Evolutionary conservation across 192 early-diverging fungal species (phyloP).

Genomic region (Thamnidium elegans): DNA sequence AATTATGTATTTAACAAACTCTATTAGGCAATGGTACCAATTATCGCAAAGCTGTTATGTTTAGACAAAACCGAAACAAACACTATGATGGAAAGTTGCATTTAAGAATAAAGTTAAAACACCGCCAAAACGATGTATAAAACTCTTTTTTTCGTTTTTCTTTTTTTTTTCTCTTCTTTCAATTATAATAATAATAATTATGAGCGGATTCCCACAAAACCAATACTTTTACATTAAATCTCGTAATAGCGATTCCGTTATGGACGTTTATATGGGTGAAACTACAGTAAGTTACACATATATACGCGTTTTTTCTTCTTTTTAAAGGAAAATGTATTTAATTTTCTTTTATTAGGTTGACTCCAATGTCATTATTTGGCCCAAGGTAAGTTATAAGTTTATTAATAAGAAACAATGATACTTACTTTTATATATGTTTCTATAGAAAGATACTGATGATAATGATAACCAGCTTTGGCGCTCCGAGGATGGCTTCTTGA

Average conservation of each 20-base stretch:
- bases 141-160: neutral
- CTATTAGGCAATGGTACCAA: constrained; percentile 28
- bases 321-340: neutral
- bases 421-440: neutral
- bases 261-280: constrained; percentile 29
- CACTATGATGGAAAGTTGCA: neutral
- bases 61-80: constrained; percentile 33
- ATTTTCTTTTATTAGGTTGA: constrained; percentile 6
- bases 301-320: neutral
- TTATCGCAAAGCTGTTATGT: constrained; percentile 31
- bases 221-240: constrained; percentile 27
- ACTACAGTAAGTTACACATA: constrained; percentile 5
- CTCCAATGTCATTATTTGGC: constrained; percentile 25
- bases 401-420: neutral
- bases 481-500: constrained; percentile 26
- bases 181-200: constrained; percentile 5
- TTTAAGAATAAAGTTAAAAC: neutral
- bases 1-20: neutral
- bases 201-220: constrained; percentile 12
- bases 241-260: constrained; percentile 9
- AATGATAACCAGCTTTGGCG: constrained; percentile 20
- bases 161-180: neutral
- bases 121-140: neutral
- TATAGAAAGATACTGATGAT: constrained; percentile 22
- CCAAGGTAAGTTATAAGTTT: constrained; percentile 5